These are phyloP conservation scores for Hypoxylon fragiforme DNA, from an alignment of 495 filamentous ascomycete genomes.

Conservation along the genomic window DNA sequence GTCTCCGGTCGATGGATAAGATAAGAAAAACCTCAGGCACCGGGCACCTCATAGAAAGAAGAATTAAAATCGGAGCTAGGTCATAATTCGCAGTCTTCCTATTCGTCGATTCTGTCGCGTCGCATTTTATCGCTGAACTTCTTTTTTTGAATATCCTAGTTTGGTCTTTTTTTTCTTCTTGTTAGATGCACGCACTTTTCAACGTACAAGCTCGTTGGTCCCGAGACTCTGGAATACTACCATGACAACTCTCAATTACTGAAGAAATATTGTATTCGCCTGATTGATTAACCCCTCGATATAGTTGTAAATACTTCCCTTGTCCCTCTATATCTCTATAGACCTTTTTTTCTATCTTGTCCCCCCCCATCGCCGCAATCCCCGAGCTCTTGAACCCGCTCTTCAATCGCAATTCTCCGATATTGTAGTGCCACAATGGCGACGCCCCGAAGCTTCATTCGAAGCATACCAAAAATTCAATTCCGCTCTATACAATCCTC, in stretches of 20 bases:
- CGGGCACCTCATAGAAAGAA: constrained; percentile 9
- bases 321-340: not conserved
- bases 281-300: not conserved
- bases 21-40: constrained; percentile 5
- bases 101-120: constrained; percentile 25
- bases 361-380: constrained; percentile 11
- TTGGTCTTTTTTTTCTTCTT: constrained; percentile 22
- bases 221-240: constrained; percentile 9
- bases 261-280: constrained; percentile 1
- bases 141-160: constrained; percentile 6
- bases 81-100: constrained; percentile 17
- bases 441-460: constrained; percentile 18
- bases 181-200: constrained; percentile 21
- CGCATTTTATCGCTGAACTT: constrained; percentile 13
- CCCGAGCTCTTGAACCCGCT: constrained; percentile 13
- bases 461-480: constrained; percentile 18
- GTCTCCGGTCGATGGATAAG: constrained; percentile 10
- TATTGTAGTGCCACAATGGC: constrained; percentile 14
- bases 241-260: constrained; percentile 11
- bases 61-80: constrained; percentile 24
- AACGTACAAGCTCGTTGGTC: constrained; percentile 13
- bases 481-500: constrained; percentile 3
- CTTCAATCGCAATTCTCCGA: constrained; percentile 2
- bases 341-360: constrained; percentile 1
- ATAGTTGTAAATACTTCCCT: not conserved